phyloP scores from a whole-genome alignment of 495 filamentous ascomycete species.

The Aspergillus cristatus region DNA sequence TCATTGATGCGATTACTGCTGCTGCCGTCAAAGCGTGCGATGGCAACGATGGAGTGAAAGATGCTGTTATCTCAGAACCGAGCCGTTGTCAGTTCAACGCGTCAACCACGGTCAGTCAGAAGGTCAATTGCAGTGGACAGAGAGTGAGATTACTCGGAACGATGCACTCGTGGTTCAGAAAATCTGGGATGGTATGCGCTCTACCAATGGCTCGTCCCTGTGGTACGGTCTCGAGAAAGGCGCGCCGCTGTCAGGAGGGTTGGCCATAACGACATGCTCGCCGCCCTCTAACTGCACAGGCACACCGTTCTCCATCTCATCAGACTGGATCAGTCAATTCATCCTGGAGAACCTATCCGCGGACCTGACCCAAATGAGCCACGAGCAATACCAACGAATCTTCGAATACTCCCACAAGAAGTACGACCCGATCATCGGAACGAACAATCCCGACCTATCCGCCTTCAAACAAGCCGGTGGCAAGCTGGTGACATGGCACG shows the following conservation, averaged over 20 bases:
- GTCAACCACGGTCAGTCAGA: slow-evolving; percentile 38
- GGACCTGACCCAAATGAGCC: slow-evolving; percentile 19
- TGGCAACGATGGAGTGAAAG: slow-evolving; percentile 43
- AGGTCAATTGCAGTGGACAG: slow-evolving; percentile 24
- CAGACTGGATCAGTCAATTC: slow-evolving; percentile 30
- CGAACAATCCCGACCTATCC: slow-evolving; percentile 25
- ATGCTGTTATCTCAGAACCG: slow-evolving; percentile 49
- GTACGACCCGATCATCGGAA: slow-evolving; percentile 21
- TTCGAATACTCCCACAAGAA: slow-evolving; percentile 5
- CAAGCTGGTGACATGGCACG: slow-evolving; percentile 37
- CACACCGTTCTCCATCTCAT: slow-evolving; percentile 7
- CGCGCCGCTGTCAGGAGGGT: slow-evolving; percentile 2
- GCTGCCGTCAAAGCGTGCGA: slow-evolving; percentile 38
- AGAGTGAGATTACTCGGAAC: slow-evolving; percentile 6
- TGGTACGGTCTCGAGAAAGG: slow-evolving; percentile 22
- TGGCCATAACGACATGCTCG: slow-evolving; percentile 7
- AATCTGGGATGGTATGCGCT: slow-evolving; percentile 16
- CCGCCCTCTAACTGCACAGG: slow-evolving; percentile 8
- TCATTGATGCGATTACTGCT: slow-evolving; percentile 36
- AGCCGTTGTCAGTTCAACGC: slow-evolving; percentile 42
- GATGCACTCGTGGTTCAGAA: slow-evolving; percentile 12
- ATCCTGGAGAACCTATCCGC: slow-evolving; percentile 31
- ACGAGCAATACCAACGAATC: slow-evolving; percentile 13
- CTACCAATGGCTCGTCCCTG: slow-evolving; percentile 10
- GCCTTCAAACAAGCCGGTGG: slow-evolving; percentile 22